Evolutionary conservation across 306 rosid genomes (phyloP).

Genomic region (Inga laurina): DNA sequence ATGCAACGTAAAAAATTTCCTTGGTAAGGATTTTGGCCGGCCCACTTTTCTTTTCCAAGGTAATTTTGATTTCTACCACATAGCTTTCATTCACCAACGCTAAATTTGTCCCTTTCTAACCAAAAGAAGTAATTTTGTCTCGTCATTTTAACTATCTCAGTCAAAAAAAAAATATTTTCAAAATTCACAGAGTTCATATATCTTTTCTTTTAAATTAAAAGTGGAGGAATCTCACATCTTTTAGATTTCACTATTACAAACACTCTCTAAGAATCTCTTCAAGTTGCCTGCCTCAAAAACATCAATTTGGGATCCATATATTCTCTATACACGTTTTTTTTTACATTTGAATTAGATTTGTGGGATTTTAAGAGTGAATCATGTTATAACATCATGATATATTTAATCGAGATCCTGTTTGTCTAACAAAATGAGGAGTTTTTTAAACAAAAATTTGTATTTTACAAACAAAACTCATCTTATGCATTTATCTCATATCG

Average conservation of each 20-base stretch:
- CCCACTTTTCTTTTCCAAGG: conserved; percentile 15
- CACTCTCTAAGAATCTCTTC: not conserved
- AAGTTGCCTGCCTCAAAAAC: not conserved
- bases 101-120: not conserved
- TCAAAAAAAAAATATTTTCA: not conserved
- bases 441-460: too few relatives aligned
- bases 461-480: too few relatives aligned
- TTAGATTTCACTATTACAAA: not conserved
- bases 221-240: not conserved
- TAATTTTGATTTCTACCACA: not conserved
- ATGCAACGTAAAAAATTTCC: not conserved
- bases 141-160: not conserved
- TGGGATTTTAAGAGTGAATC: not conserved
- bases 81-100: not conserved
- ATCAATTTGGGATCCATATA: not conserved
- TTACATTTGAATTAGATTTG: not conserved
- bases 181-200: not conserved
- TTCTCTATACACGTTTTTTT: not conserved
- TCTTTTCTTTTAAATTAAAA: not conserved
- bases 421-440: too few relatives aligned
- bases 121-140: not conserved
- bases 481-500: too few relatives aligned
- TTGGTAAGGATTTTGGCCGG: conserved; percentile 22
- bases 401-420: not conserved
- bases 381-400: conserved; percentile 1